These are phyloP conservation scores for Candida ipomoeae DNA, from an alignment of 805 yeast genomes.

Conservation along the genomic window DNA sequence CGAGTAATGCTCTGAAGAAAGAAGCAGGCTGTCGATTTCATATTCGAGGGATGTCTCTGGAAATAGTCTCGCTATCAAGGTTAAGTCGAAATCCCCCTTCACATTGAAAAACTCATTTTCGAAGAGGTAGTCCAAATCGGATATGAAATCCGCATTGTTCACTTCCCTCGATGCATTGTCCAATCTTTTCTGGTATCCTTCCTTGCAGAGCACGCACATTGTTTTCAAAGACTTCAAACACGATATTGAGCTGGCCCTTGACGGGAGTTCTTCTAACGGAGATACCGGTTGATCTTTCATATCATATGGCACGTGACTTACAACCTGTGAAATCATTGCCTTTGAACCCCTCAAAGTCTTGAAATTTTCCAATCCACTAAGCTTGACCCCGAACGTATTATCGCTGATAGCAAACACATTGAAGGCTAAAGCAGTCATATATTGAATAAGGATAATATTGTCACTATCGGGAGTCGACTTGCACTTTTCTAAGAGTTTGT, in stretches of 20 bases:
- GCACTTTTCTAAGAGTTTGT: conserved; percentile 5
- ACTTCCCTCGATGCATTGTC: conserved; percentile 25
- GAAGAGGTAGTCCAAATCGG: conserved; percentile 21
- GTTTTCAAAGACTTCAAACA: conserved; percentile 28
- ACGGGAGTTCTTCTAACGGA: conserved; percentile 31
- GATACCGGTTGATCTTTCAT: conserved; percentile 30
- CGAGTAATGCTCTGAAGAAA: conserved; percentile 13
- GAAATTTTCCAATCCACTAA: conserved; percentile 28
- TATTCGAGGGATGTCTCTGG: conserved; percentile 6
- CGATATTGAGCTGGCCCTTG: conserved; percentile 16
- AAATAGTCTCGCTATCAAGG: conserved; percentile 11
- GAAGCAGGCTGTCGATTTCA: conserved; percentile 5
- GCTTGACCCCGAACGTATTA: conserved; percentile 23
- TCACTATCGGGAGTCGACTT: not conserved
- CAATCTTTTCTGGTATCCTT: conserved; percentile 37
- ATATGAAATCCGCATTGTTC: conserved; percentile 15
- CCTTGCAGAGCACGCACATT: conserved; percentile 26
- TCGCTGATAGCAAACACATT: conserved; percentile 37
- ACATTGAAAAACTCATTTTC: conserved; percentile 18
- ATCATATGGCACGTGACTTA: conserved; percentile 42
- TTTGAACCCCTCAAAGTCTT: conserved; percentile 23
- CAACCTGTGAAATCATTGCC: conserved; percentile 26
- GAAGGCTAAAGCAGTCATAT: conserved; percentile 29
- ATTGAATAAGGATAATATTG: conserved; percentile 30
- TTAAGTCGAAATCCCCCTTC: conserved; percentile 24